Percentiles rank a stretch among this genome's conserved stretches.
Evolutionary conservation across 2,329 filamentous ascomycete genomes (phyloP).

Genomic region (Clarireedia sp.): DNA sequence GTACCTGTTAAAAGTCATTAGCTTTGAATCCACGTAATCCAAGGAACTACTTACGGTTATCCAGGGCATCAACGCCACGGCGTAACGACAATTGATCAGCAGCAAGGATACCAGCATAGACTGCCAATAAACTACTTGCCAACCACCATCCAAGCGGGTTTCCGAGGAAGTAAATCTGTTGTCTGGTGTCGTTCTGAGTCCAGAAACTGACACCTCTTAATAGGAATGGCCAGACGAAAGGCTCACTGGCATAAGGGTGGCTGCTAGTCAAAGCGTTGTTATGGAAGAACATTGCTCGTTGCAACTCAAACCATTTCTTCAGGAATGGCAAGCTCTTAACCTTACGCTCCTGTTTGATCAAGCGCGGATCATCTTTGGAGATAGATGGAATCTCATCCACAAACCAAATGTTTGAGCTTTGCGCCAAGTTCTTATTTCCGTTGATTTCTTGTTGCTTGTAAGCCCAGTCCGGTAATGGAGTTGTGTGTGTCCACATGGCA

Average conservation of each 20-base stretch:
- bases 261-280: conserved; percentile 97
- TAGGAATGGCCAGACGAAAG: conserved; percentile 96
- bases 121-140: conserved; percentile 80
- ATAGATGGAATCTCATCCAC: conserved; percentile 86
- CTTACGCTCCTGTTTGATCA: conserved; percentile 66
- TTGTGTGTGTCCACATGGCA: conserved; percentile 97
- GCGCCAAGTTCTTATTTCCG: conserved; percentile 89
- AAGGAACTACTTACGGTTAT: conserved; percentile 64
- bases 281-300: conserved; percentile 98
- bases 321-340: conserved; percentile 83
- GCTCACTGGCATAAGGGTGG: conserved; percentile 90
- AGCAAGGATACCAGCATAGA: conserved; percentile 84
- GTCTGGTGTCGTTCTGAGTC: conserved; percentile 89
- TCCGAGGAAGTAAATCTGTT: conserved; percentile 97
- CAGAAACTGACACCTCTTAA: conserved; percentile 97
- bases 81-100: conserved; percentile 91
- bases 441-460: conserved; percentile 99
- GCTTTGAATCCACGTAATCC: conserved; percentile 23
- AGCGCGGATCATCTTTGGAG: conserved; percentile 58
- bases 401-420: conserved; percentile 89
- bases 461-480: conserved; percentile 92
- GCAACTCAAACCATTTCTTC: conserved; percentile 90
- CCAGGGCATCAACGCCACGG: conserved; percentile 85
- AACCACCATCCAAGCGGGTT: conserved; percentile 99
- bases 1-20: conserved; percentile 49